phyloP scores from a whole-genome alignment of 2,329 filamentous ascomycete species.

The Arthrobotrys sphaeroides region DNA sequence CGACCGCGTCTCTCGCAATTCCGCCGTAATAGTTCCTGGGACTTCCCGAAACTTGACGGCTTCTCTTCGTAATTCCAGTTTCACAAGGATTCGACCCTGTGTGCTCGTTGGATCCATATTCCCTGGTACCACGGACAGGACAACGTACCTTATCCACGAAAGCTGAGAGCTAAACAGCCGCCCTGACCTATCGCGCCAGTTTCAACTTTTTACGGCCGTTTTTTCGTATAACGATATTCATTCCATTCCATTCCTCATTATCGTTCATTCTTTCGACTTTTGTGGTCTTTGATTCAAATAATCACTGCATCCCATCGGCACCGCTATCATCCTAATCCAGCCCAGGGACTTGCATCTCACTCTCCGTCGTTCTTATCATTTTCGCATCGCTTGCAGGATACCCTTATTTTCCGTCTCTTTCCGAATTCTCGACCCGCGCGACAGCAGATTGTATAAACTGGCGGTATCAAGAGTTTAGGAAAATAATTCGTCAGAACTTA shows the following conservation, averaged over 20 bases:
- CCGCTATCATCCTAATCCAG: background rate
- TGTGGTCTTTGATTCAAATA: slow-evolving; percentile 7
- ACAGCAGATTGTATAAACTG: slow-evolving; percentile 42
- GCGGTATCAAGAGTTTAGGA: too few relatives aligned
- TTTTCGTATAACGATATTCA: slow-evolving; percentile 29
- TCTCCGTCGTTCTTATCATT: slow-evolving; percentile 21
- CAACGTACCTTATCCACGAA: background rate
- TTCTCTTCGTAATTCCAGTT: slow-evolving; percentile 8
- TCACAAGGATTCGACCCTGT: slow-evolving; percentile 40
- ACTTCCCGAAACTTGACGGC: slow-evolving; percentile 23
- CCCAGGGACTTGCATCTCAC: background rate
- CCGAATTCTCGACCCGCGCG: slow-evolving; percentile 34
- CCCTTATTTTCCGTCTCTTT: slow-evolving; percentile 20
- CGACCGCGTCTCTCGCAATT: slow-evolving; percentile 13
- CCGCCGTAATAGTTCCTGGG: slow-evolving; percentile 13
- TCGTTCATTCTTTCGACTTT: slow-evolving; percentile 5
- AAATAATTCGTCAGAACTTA: slow-evolving; percentile 19
- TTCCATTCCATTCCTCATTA: slow-evolving; percentile 20
- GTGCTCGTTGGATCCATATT: slow-evolving; percentile 18
- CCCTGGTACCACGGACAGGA: slow-evolving; percentile 8
- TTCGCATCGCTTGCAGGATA: slow-evolving; percentile 54
- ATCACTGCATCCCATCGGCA: background rate
- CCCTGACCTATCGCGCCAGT: slow-evolving; percentile 26
- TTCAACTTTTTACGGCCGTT: slow-evolving; percentile 37
- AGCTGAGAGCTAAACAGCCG: slow-evolving; percentile 35